Percentiles rank a stretch among this genome's conserved stretches.
Conservation (phyloP, 2,329 filamentous ascomycete species). For the Peltaster fructicola region DNA sequence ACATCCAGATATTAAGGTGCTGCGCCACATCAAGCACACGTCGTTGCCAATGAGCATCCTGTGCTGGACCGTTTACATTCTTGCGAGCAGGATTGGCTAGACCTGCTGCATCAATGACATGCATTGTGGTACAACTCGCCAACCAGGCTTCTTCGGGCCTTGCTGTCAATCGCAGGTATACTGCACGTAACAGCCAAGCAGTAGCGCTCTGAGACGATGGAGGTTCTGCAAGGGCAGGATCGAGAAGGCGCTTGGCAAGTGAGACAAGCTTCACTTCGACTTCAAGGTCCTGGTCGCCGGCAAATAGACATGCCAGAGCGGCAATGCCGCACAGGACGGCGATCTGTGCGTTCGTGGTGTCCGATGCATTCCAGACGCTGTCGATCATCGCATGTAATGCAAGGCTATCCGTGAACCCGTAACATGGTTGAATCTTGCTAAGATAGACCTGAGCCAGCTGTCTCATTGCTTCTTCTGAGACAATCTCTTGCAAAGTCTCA, state of each 20-base stretch:
- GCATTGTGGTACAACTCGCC: conserved; percentile 37
- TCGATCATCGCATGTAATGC: conserved; percentile 17
- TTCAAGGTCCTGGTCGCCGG: conserved; percentile 20
- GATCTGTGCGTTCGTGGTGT: conserved; percentile 19
- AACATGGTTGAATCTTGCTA: conserved; percentile 32
- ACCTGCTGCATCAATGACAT: conserved; percentile 38
- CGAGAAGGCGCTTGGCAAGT: conserved; percentile 26
- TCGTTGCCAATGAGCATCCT: conserved; percentile 4
- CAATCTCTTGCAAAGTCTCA: conserved; percentile 25
- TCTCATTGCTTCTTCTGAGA: conserved; percentile 29
- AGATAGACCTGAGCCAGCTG: conserved; percentile 29
- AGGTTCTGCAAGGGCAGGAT: conserved; percentile 13
- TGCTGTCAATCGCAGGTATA: conserved; percentile 34
- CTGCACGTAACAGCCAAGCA: conserved; percentile 33
- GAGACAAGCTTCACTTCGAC: conserved; percentile 30
- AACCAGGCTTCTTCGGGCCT: conserved; percentile 36
- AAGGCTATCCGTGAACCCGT: conserved; percentile 27
- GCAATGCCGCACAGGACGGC: conserved; percentile 35
- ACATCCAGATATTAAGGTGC: conserved; percentile 40
- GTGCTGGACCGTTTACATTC: conserved; percentile 17
- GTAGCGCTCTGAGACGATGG: conserved; percentile 23
- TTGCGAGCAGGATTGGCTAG: too few species aligned
- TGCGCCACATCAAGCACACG: conserved; percentile 29
- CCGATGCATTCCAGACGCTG: conserved; percentile 17
- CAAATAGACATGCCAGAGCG: conserved; percentile 34